These are phyloP conservation scores for Aphanocladium album DNA, from an alignment of 2,329 filamentous ascomycete species.

Conservation along the genomic window DNA sequence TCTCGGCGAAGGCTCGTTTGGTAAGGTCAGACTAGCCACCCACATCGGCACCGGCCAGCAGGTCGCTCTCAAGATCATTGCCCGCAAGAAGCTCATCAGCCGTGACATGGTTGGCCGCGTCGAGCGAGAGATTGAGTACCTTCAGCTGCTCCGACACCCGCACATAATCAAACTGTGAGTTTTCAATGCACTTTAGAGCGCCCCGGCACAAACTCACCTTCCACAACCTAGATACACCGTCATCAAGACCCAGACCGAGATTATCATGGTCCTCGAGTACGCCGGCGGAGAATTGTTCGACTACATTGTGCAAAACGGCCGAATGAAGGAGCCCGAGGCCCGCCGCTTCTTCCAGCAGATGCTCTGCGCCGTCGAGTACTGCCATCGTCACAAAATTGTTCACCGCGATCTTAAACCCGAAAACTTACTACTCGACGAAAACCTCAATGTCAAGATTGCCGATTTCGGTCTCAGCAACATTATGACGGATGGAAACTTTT, in stretches of 20 bases:
- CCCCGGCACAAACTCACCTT: neutral
- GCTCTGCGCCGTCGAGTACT: constrained; percentile 97
- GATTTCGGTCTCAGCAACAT: constrained; percentile 99
- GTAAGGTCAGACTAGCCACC: constrained; percentile 95
- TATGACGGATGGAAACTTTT: constrained; percentile 98
- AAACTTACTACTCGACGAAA: constrained; percentile 89
- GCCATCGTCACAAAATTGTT: constrained; percentile 97
- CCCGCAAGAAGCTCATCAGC: constrained; percentile 90
- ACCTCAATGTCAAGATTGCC: constrained; percentile 97
- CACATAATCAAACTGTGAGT: constrained; percentile 96
- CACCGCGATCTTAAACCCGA: constrained; percentile 97
- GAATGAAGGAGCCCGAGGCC: constrained; percentile 87
- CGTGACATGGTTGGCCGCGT: constrained; percentile 97
- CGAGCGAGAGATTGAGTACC: constrained; percentile 95
- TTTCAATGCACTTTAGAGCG: neutral
- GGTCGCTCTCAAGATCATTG: constrained; percentile 97
- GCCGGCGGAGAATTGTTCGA: constrained; percentile 96
- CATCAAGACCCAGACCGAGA: constrained; percentile 89
- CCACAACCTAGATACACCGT: constrained; percentile 69
- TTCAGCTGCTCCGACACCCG: constrained; percentile 90
- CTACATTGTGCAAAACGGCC: constrained; percentile 92
- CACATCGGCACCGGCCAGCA: constrained; percentile 90
- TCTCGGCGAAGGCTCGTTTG: constrained; percentile 93
- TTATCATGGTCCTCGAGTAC: constrained; percentile 99
- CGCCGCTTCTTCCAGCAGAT: constrained; percentile 99